A percentile compares a stretch with the other conserved stretches of the same genome.
Conservation (phyloP, 2,329 filamentous ascomycete species). For the Aureobasidium lini region DNA sequence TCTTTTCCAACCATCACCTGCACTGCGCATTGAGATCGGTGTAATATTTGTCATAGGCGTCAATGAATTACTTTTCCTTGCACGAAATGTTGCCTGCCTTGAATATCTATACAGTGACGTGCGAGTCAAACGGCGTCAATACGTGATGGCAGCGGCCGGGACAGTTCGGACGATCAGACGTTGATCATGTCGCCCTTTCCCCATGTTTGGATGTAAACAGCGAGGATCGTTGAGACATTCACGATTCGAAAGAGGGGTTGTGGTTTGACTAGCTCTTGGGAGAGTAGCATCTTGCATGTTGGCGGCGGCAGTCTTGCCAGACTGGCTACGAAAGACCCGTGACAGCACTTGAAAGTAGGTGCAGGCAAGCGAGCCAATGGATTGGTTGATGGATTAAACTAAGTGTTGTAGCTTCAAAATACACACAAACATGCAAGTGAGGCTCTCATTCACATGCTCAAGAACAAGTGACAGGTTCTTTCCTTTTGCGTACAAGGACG, state of each 20-base stretch:
- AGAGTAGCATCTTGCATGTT: not conserved
- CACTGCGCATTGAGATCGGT: slow-evolving; percentile 13
- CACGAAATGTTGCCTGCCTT: not conserved
- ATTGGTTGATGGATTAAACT: not conserved
- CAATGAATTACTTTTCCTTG: slow-evolving; percentile 13
- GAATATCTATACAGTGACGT: not conserved
- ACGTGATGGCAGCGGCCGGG: not conserved
- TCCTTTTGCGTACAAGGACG: too few species aligned
- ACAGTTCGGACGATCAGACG: not conserved
- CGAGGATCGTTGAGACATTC: not conserved
- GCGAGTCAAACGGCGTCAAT: not conserved
- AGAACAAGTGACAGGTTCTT: too few species aligned
- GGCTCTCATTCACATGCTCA: too few species aligned
- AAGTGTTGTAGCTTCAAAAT: too few species aligned
- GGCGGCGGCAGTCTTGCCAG: not conserved
- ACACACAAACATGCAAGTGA: too few species aligned
- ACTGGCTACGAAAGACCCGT: not conserved
- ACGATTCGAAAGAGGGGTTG: not conserved
- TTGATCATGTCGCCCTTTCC: not conserved
- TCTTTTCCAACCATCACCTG: slow-evolving; percentile 6
- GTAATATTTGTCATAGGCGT: slow-evolving; percentile 16
- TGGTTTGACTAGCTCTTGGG: not conserved
- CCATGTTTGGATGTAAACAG: not conserved
- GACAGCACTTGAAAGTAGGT: not conserved
- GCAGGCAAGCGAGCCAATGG: slow-evolving; percentile 5